These are phyloP conservation scores for Zymoseptoria ardabiliae DNA, from an alignment of 2,329 filamentous ascomycete genomes.

Conservation along the genomic window DNA sequence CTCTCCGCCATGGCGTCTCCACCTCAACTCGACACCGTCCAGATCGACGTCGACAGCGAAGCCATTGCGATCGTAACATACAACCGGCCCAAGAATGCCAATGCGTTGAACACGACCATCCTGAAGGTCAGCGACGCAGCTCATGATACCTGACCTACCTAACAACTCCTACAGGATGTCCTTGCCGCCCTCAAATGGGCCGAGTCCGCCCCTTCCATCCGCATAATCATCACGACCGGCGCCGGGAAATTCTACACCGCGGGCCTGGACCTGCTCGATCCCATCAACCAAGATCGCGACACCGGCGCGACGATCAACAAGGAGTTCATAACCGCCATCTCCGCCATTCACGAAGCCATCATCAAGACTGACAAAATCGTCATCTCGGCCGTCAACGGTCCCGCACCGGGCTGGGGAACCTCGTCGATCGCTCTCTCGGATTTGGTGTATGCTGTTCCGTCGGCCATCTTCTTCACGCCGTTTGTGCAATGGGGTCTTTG, in stretches of 20 bases:
- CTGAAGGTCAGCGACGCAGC: neutral
- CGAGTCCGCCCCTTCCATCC: conserved; percentile 6
- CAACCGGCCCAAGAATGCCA: conserved; percentile 18
- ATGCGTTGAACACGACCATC: conserved; percentile 13
- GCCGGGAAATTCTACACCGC: conserved; percentile 19
- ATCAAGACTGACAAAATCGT: conserved; percentile 18
- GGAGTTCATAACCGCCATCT: conserved; percentile 9
- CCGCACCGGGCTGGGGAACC: conserved; percentile 16
- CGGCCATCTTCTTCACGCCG: conserved; percentile 20
- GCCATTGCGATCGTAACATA: conserved; percentile 18
- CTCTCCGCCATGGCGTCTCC: conserved; percentile 12
- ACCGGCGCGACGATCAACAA: conserved; percentile 14
- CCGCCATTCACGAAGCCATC: conserved; percentile 12
- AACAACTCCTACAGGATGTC: conserved; percentile 7
- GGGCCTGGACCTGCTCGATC: conserved; percentile 18
- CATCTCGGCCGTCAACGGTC: conserved; percentile 18
- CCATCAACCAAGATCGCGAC: conserved; percentile 7
- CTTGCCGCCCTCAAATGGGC: conserved; percentile 17
- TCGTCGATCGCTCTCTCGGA: conserved; percentile 15
- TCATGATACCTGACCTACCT: neutral
- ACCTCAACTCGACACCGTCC: conserved; percentile 11
- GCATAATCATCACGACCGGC: conserved; percentile 18
- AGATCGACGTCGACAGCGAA: conserved; percentile 12
- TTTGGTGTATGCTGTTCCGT: conserved; percentile 17
- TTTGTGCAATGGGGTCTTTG: conserved; percentile 22